A percentile compares a stretch with the other conserved stretches of the same genome.
Conservation (phyloP, 805 yeast species). For the Candida piceae region DNA sequence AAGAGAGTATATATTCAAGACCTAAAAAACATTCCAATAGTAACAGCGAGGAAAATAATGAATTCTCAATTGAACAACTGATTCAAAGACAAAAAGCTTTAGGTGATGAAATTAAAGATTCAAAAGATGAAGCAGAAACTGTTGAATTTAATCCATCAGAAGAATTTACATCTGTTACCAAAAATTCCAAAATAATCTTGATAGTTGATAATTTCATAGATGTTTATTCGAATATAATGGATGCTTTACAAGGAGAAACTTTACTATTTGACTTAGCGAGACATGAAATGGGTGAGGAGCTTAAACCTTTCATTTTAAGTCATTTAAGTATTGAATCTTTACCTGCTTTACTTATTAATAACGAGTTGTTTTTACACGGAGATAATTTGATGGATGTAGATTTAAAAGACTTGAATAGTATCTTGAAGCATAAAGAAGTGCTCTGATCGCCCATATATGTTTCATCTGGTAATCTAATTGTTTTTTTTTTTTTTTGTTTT, state of each 20-base stretch:
- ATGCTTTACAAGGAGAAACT: conserved; percentile 6
- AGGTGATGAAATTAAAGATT: too few species aligned
- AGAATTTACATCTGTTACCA: conserved; percentile 5
- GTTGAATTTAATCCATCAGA: not conserved
- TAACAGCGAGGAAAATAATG: too few species aligned
- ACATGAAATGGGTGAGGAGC: conserved; percentile 3
- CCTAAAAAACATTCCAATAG: too few species aligned
- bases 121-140: too few species aligned
- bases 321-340: conserved; percentile 6
- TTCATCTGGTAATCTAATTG: too few species aligned
- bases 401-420: conserved; percentile 1
- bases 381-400: conserved; percentile 1
- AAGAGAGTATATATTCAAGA: too few species aligned
- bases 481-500: not conserved
- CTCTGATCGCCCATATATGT: not conserved
- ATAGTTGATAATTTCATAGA: conserved; percentile 4
- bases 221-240: not conserved
- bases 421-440: not conserved
- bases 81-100: too few species aligned
- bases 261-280: conserved; percentile 5
- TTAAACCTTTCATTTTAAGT: conserved; percentile 2
- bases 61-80: too few species aligned
- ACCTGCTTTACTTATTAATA: conserved; percentile 4
- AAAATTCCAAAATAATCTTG: conserved; percentile 5
- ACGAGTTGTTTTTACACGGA: not conserved